Evolutionary conservation across 768 basidiomycete species (phyloP), one percentile per base, ranked within the genome.

Genomic region (Leccinum aurantiacum): DNA sequence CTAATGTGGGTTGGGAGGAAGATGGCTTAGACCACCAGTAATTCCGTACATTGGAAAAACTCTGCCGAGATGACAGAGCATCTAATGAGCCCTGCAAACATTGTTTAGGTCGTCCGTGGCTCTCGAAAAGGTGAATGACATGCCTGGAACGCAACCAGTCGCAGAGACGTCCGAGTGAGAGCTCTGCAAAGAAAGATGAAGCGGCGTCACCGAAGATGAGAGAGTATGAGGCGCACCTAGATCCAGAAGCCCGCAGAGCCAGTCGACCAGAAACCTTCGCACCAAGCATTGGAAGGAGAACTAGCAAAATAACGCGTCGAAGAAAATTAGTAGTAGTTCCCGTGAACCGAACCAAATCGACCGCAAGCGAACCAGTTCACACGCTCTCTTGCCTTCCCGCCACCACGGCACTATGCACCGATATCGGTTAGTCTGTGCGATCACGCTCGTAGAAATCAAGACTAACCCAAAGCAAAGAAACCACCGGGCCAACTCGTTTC

Each of bases 401-500:
- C 61, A n/a, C 41, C 17, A 72, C 44, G 38, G 29, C 29, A 29
- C 2, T 29, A 70, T 61, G 54, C 68, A 58, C 46, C 61, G 61
- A 59, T 75, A 74, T 65, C 63, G 71, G 72, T 74, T 53, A 48
- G 69, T 59, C 37, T 37, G 14, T 5, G 14, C 6, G 37, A 37
- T 15, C 7, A 35, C 33, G 33, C 37, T 37, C 27, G 24, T 13
- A 41, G 31, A 44, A 41, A 19, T n/a, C 25, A 14, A 44, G 7
- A n/a, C 22, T 60, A 14, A 59, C 19, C 5, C 41, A 5, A 25
- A 54, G 15, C 13, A 7, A 56, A 82, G 80, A 59, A 80, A 81
- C 0, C 82, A 82, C 57, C 75, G 79, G 33, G 73, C 77, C 13
- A 60, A 79, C 51, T 87, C 85, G 1, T 87, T 85, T 63, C 66